These are phyloP conservation scores for Micractinium conductrix DNA, from an alignment of 139 green algal genomes.

Conservation along the genomic window DNA sequence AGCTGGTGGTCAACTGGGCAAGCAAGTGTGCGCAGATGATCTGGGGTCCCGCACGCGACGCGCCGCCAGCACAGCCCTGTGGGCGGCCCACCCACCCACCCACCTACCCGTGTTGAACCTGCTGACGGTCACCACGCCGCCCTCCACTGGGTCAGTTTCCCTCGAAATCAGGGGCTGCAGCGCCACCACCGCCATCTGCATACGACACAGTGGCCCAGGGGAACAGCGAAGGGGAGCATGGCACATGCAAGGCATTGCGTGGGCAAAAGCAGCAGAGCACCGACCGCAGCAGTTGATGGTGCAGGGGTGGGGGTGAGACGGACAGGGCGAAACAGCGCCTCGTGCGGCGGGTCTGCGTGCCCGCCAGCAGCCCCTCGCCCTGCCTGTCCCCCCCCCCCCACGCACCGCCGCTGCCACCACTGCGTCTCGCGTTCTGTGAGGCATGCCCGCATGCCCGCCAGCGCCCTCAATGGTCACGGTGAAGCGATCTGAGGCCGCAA, in stretches of 20 bases:
- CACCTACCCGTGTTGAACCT: conserved; percentile 29
- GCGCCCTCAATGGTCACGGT: conserved; percentile 64
- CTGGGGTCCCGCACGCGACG: no score
- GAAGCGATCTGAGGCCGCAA: conserved; percentile 83
- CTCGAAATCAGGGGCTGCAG: conserved; percentile 87
- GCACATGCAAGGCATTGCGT: neutral
- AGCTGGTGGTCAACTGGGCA: no score
- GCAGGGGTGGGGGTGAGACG: no score
- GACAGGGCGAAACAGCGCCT: no score
- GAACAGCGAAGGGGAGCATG: neutral
- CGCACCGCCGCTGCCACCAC: conserved; percentile 68
- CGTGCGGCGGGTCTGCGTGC: no score
- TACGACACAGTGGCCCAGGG: neutral
- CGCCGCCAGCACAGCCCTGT: no score
- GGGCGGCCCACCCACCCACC: neutral
- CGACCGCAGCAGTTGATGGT: no score
- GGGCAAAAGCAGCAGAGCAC: neutral
- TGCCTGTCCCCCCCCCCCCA: no score
- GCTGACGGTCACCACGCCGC: conserved; percentile 82
- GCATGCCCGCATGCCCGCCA: conserved; percentile 89
- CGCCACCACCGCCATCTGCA: conserved; percentile 64
- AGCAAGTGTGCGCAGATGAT: no score
- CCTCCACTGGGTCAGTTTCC: conserved; percentile 79
- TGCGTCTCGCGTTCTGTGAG: conserved; percentile 80
- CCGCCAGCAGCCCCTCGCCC: no score